Evolutionary conservation across 1,139 yeast species (phyloP), one percentile per base, ranked within the genome.

Genomic region (Entelexis paramagnoliae): DNA sequence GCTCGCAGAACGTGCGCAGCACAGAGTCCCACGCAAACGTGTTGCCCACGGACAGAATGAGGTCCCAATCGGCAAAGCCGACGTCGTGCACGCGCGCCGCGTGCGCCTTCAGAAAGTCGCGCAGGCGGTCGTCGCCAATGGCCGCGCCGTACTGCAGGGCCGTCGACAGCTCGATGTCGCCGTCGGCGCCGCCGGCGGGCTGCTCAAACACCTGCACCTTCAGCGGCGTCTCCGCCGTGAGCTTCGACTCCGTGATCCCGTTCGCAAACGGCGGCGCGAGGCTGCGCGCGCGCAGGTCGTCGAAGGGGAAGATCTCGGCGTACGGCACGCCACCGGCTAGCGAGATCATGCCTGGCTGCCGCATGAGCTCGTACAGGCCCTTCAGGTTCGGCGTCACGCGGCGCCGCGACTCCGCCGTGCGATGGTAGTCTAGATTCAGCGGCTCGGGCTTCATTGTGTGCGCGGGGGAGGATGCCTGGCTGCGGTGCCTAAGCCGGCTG

Each of bases 241-340:
- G 66, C 14, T 72, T 70, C 26, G 80, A 73, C 28, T 83, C 83
- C 30, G 83, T 86, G 58, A 86, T 81, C 42, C 96, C 96, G 32
- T 78, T 70, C 8, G 71, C 64, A 63, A 87, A 87, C 1, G 93
- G 88, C 38, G 94, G 84, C 30, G 78, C 74, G 53, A 95, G 91
- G 4, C 89, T 73, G 53, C 79, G 80, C 26, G 84, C 81, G 19
- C 75, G 66, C 49, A 88, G 66, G 60, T 77, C 78, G 63, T 86
- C 87, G 77, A 89, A 85, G 49, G 98, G 97, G 76, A 91, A 91
- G 67, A 84, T 83, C 60, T 83, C 87, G 16, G 95, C 72, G 63
- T 85, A 71, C 19, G 98, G 98, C 61, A 89, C 77, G 10, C 98
- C 98, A 59, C 98, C 98, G 51, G 96, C 97, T 57, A 91, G 78